Evolutionary conservation across 1,284 basidiomycete species (phyloP).

Genomic region (Trametes sp.): DNA sequence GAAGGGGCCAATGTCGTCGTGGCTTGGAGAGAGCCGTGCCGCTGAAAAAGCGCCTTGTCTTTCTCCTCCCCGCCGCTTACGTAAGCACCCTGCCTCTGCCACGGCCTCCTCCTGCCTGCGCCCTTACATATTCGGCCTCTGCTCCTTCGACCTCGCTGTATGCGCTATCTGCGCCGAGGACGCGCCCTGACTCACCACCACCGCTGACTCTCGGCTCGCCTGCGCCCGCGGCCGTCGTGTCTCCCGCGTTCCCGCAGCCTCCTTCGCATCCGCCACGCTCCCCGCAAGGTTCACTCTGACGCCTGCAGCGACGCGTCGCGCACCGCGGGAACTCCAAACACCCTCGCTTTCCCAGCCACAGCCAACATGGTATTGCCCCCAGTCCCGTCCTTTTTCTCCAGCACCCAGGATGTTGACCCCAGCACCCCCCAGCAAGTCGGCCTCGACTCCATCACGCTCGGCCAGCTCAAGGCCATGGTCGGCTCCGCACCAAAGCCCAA

Average conservation of each 20-base stretch:
- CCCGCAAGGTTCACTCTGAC: slow-evolving; percentile 8
- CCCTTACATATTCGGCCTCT: neutral
- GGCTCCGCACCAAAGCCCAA: slow-evolving; percentile 77
- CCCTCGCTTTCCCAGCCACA: slow-evolving; percentile 14
- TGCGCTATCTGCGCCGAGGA: neutral
- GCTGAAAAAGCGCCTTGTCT: slow-evolving; percentile 29
- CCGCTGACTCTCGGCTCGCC: neutral
- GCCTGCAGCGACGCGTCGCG: slow-evolving; percentile 4
- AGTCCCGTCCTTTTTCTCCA: slow-evolving; percentile 34
- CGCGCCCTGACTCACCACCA: slow-evolving; percentile 13
- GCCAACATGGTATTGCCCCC: slow-evolving; percentile 41
- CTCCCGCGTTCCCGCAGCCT: slow-evolving; percentile 2
- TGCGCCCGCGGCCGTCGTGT: slow-evolving; percentile 9
- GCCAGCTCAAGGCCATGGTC: slow-evolving; percentile 82
- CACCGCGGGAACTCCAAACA: slow-evolving; percentile 4
- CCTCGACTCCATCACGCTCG: slow-evolving; percentile 80
- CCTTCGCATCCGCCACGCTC: slow-evolving; percentile 3
- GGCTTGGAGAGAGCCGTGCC: slow-evolving; percentile 33
- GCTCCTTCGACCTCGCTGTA: neutral
- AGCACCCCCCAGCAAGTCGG: slow-evolving; percentile 36
- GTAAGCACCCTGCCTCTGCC: slow-evolving; percentile 26
- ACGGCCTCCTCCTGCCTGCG: slow-evolving; percentile 1
- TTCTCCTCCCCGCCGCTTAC: slow-evolving; percentile 32
- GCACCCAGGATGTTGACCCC: slow-evolving; percentile 31
- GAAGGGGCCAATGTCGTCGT: slow-evolving; percentile 45